Evolutionary conservation across 2,329 filamentous ascomycete genomes (phyloP).

Genomic region (Epichloe gansuensis): DNA sequence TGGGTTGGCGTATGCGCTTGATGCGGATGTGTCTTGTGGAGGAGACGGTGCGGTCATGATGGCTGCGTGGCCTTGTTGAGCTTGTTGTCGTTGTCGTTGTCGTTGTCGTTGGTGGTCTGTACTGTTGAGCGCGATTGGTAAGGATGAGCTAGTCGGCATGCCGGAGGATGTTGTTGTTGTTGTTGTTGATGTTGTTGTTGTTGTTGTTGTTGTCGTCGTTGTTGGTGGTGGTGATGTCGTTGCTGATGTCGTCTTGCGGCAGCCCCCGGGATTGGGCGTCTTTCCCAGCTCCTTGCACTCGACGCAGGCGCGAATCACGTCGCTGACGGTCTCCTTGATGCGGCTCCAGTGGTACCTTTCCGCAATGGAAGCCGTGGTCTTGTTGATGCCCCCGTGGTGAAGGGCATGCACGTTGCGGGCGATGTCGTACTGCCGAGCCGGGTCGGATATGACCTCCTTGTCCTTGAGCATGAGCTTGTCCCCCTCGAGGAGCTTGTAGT

Average conservation of each 20-base stretch:
- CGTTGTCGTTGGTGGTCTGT: neutral
- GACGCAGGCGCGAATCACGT: conserved; percentile 82
- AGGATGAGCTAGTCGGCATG: neutral
- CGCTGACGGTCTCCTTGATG: conserved; percentile 93
- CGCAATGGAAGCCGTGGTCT: conserved; percentile 87
- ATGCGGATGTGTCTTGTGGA: conserved; percentile 13
- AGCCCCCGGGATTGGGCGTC: conserved; percentile 24
- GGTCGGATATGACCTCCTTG: conserved; percentile 91
- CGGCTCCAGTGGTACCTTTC: conserved; percentile 95
- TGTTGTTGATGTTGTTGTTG: neutral
- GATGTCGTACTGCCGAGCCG: conserved; percentile 80
- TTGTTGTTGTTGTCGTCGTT: neutral
- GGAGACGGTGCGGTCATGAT: conserved; percentile 17
- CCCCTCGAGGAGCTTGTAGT: conserved; percentile 71
- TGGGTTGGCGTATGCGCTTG: conserved; percentile 32
- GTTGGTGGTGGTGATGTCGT: neutral
- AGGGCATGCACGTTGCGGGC: conserved; percentile 61
- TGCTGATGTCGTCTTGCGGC: conserved; percentile 9
- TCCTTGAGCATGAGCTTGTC: conserved; percentile 93
- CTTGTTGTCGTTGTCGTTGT: too few species aligned
- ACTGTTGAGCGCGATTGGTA: neutral
- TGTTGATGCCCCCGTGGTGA: conserved; percentile 90
- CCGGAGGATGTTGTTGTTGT: neutral
- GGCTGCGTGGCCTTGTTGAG: conserved; percentile 15
- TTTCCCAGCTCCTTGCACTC: conserved; percentile 77